phyloP scores from a whole-genome alignment of 352 stramenopile genomes.

The Phytophthora rubi region DNA sequence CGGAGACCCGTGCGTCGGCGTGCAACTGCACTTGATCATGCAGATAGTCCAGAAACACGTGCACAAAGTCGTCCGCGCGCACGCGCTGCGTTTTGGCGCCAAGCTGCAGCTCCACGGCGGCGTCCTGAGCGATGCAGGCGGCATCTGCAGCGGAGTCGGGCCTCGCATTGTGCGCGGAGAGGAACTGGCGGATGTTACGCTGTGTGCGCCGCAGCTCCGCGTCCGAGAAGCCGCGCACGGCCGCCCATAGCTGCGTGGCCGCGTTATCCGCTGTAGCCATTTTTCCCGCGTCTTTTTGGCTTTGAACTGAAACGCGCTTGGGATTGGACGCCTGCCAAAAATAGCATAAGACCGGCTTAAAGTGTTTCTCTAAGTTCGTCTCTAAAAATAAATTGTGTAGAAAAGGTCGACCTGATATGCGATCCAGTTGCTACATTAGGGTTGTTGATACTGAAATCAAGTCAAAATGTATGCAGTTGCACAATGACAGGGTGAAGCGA shows the following conservation, averaged over 20 bases:
- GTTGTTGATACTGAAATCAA: no score
- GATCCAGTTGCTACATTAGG: no score
- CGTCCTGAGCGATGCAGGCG: not conserved
- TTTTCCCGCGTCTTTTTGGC: not conserved
- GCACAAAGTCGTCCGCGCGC: conserved; percentile 34
- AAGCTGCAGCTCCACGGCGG: conserved; percentile 14
- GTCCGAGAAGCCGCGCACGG: conserved; percentile 37
- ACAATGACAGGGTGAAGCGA: no score
- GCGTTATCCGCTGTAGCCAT: conserved; percentile 4
- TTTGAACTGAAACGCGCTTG: no score
- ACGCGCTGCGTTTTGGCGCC: not conserved
- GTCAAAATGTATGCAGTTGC: no score
- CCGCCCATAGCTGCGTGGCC: conserved; percentile 39
- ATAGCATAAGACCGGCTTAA: no score
- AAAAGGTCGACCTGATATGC: no score
- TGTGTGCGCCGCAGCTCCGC: conserved; percentile 23
- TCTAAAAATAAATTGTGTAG: no score
- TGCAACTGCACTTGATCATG: conserved; percentile 31
- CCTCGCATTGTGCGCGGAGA: not conserved
- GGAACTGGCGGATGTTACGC: conserved; percentile 13
- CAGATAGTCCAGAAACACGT: conserved; percentile 34
- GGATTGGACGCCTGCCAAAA: no score
- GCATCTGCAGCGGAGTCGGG: not conserved
- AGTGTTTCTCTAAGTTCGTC: no score
- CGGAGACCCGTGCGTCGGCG: conserved; percentile 5